A percentile compares a stretch with the other conserved stretches of the same genome.
Conservation (phyloP, 1,284 basidiomycete species). For the Microstroma glucosiphilum region DNA sequence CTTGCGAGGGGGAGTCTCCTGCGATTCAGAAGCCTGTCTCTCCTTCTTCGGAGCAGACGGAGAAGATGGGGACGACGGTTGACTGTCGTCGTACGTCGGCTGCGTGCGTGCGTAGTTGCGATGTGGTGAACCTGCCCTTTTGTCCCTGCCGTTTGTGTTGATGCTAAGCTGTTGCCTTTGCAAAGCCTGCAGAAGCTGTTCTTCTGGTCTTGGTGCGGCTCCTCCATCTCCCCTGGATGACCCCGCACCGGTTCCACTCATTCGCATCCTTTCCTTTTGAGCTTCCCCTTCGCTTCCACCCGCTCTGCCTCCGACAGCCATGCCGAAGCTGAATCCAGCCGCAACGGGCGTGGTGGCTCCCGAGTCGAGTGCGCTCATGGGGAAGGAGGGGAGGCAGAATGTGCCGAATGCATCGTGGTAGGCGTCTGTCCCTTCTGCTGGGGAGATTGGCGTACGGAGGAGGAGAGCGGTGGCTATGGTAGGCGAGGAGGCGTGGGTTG, state of each 20-base stretch:
- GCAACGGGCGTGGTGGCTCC: slow-evolving; percentile 40
- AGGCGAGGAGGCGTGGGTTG: background rate
- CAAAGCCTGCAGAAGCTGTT: background rate
- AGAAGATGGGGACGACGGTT: background rate
- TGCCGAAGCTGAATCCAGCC: too few species aligned
- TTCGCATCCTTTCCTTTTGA: slow-evolving; percentile 3
- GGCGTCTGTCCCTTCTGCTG: slow-evolving; percentile 45
- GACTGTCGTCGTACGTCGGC: background rate
- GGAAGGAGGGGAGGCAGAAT: slow-evolving; percentile 45
- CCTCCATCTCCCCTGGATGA: background rate
- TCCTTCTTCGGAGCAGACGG: background rate
- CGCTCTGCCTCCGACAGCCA: too few species aligned
- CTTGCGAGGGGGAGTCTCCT: too few species aligned
- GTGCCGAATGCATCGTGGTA: slow-evolving; percentile 48
- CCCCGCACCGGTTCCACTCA: background rate
- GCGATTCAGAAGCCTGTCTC: background rate
- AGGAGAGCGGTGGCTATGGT: slow-evolving; percentile 27
- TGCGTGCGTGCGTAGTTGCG: slow-evolving; percentile 1
- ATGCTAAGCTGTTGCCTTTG: background rate
- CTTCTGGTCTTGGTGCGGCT: slow-evolving; percentile 2
- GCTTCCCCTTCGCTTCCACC: background rate
- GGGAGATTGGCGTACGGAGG: slow-evolving; percentile 39
- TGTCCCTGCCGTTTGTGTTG: background rate
- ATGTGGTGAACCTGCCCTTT: background rate
- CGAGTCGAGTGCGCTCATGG: slow-evolving; percentile 41